Percentiles rank a stretch among this genome's conserved stretches.
Evolutionary conservation across 2,329 filamentous ascomycete species (phyloP).

Genomic region (Fusarium sp.): DNA sequence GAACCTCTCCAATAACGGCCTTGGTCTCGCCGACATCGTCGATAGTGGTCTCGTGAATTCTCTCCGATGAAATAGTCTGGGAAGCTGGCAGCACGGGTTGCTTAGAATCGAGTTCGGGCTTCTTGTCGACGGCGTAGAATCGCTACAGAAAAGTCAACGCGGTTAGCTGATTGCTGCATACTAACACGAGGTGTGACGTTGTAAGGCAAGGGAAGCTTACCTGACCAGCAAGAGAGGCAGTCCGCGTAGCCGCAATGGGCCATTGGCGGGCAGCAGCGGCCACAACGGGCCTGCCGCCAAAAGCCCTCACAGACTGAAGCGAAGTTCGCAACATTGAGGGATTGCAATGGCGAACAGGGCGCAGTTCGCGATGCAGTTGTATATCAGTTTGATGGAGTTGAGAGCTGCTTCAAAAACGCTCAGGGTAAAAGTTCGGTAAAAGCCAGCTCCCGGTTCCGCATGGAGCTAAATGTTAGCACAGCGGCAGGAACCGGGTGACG

Average conservation of each 20-base stretch:
- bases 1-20: constrained; percentile 54
- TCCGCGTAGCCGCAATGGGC: constrained; percentile 57
- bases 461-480: constrained; percentile 41
- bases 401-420: constrained; percentile 56
- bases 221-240: constrained; percentile 47
- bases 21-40: constrained; percentile 55
- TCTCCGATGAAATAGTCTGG: constrained; percentile 63
- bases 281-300: constrained; percentile 66
- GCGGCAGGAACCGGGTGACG: constrained; percentile 55
- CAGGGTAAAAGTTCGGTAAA: constrained; percentile 61
- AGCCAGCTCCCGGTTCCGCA: constrained; percentile 46
- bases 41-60: constrained; percentile 55
- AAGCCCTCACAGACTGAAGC: constrained; percentile 72
- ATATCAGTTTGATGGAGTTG: constrained; percentile 50
- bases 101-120: constrained; percentile 62
- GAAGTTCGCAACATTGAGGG: constrained; percentile 76
- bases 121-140: constrained; percentile 67
- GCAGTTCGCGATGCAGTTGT: constrained; percentile 47
- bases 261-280: constrained; percentile 69
- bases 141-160: constrained; percentile 57
- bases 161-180: constrained; percentile 49
- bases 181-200: constrained; percentile 49
- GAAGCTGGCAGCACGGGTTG: constrained; percentile 65
- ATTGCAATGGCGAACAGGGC: constrained; percentile 60
- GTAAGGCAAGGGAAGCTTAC: constrained; percentile 53